These are phyloP conservation scores for California macrophylla DNA, from an alignment of 441 rosid species.

Conservation along the genomic window DNA sequence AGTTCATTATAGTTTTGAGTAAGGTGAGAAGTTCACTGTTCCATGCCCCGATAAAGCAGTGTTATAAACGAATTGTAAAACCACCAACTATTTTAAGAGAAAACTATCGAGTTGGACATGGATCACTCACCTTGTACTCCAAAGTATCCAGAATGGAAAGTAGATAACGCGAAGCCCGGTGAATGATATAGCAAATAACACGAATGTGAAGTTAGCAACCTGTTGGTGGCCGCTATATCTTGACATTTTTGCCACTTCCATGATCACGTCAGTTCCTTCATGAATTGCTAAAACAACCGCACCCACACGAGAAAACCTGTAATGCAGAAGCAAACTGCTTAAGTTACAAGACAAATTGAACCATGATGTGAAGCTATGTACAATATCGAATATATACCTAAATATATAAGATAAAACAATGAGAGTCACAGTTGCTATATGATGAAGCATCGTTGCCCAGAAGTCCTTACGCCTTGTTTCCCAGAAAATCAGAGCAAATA, in stretches of 20 bases:
- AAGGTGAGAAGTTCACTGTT: no score
- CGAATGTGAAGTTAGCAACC: not conserved
- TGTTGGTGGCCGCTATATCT: not conserved
- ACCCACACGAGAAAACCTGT: not conserved
- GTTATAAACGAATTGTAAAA: no score
- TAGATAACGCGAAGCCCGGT: not conserved
- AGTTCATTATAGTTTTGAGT: no score
- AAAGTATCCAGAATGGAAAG: not conserved
- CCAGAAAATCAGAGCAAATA: not conserved
- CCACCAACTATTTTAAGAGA: no score
- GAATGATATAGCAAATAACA: not conserved
- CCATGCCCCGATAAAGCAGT: no score
- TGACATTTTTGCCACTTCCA: not conserved
- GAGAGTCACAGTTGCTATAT: not conserved
- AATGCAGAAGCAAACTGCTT: not conserved
- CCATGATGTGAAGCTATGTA: not conserved
- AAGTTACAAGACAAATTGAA: not conserved
- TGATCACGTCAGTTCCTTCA: not conserved
- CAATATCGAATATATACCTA: not conserved
- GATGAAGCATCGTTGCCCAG: not conserved
- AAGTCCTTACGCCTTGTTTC: not conserved
- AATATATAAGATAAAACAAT: not conserved
- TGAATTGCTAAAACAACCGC: not conserved
- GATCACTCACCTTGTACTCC: not conserved
- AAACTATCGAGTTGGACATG: no score